A percentile compares a stretch with the other conserved stretches of the same genome.
These are phyloP conservation scores for Tranzscheliella williamsii DNA, from an alignment of 1,284 basidiomycete genomes.

Conservation along the genomic window DNA sequence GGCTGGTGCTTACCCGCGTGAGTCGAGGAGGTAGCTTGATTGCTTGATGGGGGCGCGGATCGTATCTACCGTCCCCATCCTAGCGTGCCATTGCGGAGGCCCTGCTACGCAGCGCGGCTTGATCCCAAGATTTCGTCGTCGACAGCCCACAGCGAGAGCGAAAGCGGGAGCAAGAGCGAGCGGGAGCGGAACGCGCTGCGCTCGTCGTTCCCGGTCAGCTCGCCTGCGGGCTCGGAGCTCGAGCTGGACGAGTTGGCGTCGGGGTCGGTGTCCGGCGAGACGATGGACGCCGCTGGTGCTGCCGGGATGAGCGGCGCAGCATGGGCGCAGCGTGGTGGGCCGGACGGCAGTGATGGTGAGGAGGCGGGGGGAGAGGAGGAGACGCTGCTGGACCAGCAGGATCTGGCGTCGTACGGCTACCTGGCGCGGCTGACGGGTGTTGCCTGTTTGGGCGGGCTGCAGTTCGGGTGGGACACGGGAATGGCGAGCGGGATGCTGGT, in stretches of 20 bases:
- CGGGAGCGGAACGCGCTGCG: slow-evolving; percentile 1
- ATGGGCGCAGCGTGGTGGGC: too few species aligned
- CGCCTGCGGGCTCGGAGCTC: slow-evolving; percentile 10
- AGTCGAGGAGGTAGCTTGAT: too few species aligned
- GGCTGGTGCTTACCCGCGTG: too few species aligned
- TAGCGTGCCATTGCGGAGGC: too few species aligned
- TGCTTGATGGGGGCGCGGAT: too few species aligned
- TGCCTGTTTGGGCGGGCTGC: slow-evolving; percentile 38
- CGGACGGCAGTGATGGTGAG: too few species aligned
- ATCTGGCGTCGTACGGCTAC: slow-evolving; percentile 21
- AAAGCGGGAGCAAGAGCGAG: slow-evolving; percentile 1
- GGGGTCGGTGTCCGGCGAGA: too few species aligned
- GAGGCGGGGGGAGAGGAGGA: not conserved
- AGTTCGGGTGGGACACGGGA: slow-evolving; percentile 50
- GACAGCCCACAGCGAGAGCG: not conserved
- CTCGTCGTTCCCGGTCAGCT: slow-evolving; percentile 29
- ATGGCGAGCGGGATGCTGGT: slow-evolving; percentile 50
- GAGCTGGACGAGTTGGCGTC: slow-evolving; percentile 26
- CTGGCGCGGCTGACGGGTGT: slow-evolving; percentile 36
- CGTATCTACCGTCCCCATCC: too few species aligned
- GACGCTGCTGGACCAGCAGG: slow-evolving; percentile 17
- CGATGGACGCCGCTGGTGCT: too few species aligned
- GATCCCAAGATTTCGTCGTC: not conserved
- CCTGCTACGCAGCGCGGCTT: too few species aligned
- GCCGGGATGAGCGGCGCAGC: too few species aligned